These are phyloP conservation scores for Zea luxurians DNA, from an alignment of 176 grass and related monocot species.

Conservation along the genomic window DNA sequence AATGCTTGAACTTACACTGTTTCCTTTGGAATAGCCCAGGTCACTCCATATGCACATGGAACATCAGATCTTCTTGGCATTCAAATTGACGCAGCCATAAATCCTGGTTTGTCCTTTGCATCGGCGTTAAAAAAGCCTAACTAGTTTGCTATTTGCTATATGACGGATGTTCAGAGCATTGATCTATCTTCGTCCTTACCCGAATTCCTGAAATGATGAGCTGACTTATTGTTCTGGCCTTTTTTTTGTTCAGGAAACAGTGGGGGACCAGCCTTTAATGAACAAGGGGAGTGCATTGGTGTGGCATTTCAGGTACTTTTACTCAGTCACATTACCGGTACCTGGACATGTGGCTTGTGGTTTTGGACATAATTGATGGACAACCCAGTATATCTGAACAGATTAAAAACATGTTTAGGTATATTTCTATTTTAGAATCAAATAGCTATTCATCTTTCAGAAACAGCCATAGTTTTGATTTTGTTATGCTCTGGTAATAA, in stretches of 20 bases:
- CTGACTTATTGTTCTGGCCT: constrained; percentile 30
- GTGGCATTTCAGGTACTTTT: constrained; percentile 98
- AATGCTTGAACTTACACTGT: constrained; percentile 40
- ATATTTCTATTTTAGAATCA: background rate
- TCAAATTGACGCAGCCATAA: constrained; percentile 99
- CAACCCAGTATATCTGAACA: constrained; percentile 5
- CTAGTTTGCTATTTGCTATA: constrained; percentile 12
- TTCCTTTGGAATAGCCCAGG: constrained; percentile 68
- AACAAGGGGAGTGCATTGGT: constrained; percentile 95
- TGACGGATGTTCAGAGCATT: constrained; percentile 13
- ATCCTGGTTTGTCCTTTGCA: constrained; percentile 64
- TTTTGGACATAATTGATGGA: constrained; percentile 14
- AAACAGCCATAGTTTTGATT: constrained; percentile 19
- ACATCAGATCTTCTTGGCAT: constrained; percentile 95
- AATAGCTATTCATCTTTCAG: constrained; percentile 1
- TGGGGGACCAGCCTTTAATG: constrained; percentile 97
- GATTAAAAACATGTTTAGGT: background rate
- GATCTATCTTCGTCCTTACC: constrained; percentile 15
- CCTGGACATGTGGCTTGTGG: constrained; percentile 8
- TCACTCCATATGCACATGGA: constrained; percentile 96
- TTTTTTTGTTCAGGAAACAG: constrained; percentile 82
- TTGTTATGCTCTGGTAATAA: background rate
- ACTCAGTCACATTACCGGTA: constrained; percentile 22
- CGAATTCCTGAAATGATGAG: background rate
- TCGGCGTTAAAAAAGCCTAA: background rate